Evolutionary conservation across 306 rosid genomes (phyloP).

Genomic region (Sindora glabra): DNA sequence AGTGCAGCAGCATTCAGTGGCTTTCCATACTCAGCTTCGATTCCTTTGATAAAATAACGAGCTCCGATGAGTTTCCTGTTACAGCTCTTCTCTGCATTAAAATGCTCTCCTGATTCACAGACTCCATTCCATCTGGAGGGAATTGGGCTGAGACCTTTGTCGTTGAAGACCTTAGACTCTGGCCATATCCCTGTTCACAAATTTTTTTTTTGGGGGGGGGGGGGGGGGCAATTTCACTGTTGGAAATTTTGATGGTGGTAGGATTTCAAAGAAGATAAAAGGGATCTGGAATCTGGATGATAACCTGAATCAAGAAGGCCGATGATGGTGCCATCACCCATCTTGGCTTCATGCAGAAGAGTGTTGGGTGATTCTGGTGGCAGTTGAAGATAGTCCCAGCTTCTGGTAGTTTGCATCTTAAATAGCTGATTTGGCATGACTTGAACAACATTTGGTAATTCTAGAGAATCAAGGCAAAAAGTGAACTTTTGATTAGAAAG

Average conservation of each 20-base stretch:
- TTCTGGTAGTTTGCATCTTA: slow-evolving; percentile 46
- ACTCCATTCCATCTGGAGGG: slow-evolving; percentile 42
- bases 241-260: not conserved
- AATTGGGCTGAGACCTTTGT: slow-evolving; percentile 34
- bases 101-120: slow-evolving; percentile 35
- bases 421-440: slow-evolving; percentile 38
- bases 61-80: slow-evolving; percentile 49
- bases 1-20: slow-evolving; percentile 16
- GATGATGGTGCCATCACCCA: slow-evolving; percentile 34
- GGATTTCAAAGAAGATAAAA: not conserved
- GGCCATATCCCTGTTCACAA: slow-evolving; percentile 48
- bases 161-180: slow-evolving; percentile 36
- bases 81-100: slow-evolving; percentile 31
- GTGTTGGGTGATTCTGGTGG: slow-evolving; percentile 15
- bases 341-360: slow-evolving; percentile 14
- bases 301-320: slow-evolving; percentile 47
- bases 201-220: not conserved
- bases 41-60: slow-evolving; percentile 36
- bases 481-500: not conserved
- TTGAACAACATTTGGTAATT: slow-evolving; percentile 31
- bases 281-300: not conserved
- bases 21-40: slow-evolving; percentile 29
- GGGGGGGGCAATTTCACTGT: no score
- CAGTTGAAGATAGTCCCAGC: slow-evolving; percentile 49
- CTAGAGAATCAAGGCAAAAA: slow-evolving; percentile 12